Conservation (phyloP, 371 early-diverging fungal species). For the Lichtheimia hyalospora region DNA sequence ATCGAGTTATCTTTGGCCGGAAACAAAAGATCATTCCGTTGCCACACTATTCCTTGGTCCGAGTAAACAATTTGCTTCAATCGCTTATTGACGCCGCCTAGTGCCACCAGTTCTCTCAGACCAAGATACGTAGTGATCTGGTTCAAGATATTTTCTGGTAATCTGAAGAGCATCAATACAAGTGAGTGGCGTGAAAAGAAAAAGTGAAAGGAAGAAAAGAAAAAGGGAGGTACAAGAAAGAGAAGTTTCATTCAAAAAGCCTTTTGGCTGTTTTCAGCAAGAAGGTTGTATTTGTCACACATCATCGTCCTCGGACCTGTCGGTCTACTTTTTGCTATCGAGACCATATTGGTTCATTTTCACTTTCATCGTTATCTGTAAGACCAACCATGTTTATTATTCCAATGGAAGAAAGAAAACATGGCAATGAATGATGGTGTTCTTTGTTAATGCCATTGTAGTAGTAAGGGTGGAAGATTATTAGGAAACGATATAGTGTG, state of each 20-base stretch:
- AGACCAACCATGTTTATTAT: no score
- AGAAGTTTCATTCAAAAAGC: slow-evolving; percentile 1
- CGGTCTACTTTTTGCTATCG: neutral
- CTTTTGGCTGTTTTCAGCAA: neutral
- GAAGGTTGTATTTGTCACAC: slow-evolving; percentile 9
- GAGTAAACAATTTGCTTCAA: slow-evolving; percentile 26
- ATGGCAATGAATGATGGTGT: no score
- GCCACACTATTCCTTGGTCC: slow-evolving; percentile 24
- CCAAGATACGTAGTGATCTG: slow-evolving; percentile 10
- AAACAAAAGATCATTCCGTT: slow-evolving; percentile 26
- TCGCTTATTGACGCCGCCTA: slow-evolving; percentile 13
- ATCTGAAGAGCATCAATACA: neutral
- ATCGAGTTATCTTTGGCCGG: slow-evolving; percentile 26
- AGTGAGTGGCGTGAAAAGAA: neutral
- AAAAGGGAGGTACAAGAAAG: slow-evolving; percentile 4
- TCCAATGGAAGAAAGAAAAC: no score
- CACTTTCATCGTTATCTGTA: neutral
- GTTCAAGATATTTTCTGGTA: slow-evolving; percentile 9
- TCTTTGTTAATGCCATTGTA: no score
- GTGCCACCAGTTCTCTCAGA: slow-evolving; percentile 16
- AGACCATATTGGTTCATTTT: neutral
- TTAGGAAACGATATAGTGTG: no score
- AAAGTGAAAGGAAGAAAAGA: neutral
- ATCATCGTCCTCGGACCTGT: neutral
- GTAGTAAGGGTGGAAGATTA: no score